phyloP scores from a whole-genome alignment of 768 basidiomycete genomes.

The Lanmaoa rubissima region DNA sequence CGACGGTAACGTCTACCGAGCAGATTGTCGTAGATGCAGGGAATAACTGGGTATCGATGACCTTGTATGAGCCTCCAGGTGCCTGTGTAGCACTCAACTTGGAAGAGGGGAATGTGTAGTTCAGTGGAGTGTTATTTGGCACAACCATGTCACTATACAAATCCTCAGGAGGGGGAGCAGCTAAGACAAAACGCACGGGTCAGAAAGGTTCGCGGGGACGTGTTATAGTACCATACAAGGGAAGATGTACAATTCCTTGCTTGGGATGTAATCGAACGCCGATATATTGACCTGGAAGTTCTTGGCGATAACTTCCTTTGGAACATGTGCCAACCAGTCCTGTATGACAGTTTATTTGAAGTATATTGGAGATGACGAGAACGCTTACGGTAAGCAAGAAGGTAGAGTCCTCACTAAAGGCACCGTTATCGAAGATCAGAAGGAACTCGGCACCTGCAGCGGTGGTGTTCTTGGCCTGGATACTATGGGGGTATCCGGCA shows the following conservation, averaged over 20 bases:
- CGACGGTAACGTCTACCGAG: slow-evolving; percentile 55
- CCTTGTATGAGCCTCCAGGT: slow-evolving; percentile 57
- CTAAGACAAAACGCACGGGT: slow-evolving; percentile 23
- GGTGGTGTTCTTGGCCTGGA: slow-evolving; percentile 50
- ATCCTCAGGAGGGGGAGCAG: slow-evolving; percentile 42
- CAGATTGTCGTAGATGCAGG: slow-evolving; percentile 50
- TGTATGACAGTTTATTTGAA: slow-evolving; percentile 27
- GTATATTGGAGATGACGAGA: not conserved
- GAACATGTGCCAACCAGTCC: slow-evolving; percentile 68
- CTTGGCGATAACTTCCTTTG: slow-evolving; percentile 57
- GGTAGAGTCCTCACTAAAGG: slow-evolving; percentile 57
- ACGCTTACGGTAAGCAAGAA: slow-evolving; percentile 41
- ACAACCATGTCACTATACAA: slow-evolving; percentile 42
- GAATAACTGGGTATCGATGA: slow-evolving; percentile 57
- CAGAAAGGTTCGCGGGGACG: not conserved
- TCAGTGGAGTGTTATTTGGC: slow-evolving; percentile 49
- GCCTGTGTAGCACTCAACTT: slow-evolving; percentile 41
- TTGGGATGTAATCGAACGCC: slow-evolving; percentile 55
- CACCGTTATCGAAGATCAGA: slow-evolving; percentile 41
- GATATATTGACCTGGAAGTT: slow-evolving; percentile 53
- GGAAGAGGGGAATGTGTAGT: slow-evolving; percentile 56
- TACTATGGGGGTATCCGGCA: slow-evolving; percentile 52
- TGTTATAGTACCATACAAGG: slow-evolving; percentile 31
- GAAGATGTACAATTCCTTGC: slow-evolving; percentile 55
- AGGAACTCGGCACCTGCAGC: slow-evolving; percentile 53